Evolutionary conservation across 2,329 filamentous ascomycete genomes (phyloP).

Genomic region (Trichoderma sp.): DNA sequence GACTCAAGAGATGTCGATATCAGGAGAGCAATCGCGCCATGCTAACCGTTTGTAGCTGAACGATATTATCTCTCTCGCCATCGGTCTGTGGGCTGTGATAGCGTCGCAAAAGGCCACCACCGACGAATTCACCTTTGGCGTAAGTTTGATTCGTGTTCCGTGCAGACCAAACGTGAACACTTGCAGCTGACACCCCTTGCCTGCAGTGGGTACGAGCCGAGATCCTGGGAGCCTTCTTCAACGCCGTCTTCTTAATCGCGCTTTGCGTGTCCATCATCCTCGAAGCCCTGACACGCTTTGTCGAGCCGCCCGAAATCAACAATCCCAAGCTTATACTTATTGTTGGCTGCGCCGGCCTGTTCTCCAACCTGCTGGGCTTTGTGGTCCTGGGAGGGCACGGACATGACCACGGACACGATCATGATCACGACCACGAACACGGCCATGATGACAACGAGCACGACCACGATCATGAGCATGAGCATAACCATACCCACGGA

Average conservation of each 20-base stretch:
- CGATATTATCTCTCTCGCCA: slow-evolving; percentile 90
- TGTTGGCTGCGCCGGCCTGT: slow-evolving; percentile 82
- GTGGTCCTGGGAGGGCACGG: slow-evolving; percentile 92
- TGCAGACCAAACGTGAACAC: not conserved
- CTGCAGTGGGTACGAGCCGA: slow-evolving; percentile 90
- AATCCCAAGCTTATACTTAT: slow-evolving; percentile 86
- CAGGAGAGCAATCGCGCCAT: not conserved
- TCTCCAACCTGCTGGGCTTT: slow-evolving; percentile 86
- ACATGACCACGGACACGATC: slow-evolving; percentile 70
- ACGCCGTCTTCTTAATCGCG: slow-evolving; percentile 95
- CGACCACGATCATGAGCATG: slow-evolving; percentile 33
- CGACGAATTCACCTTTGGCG: slow-evolving; percentile 93
- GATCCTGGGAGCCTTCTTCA: slow-evolving; percentile 93
- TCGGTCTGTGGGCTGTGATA: slow-evolving; percentile 93
- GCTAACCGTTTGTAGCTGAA: slow-evolving; percentile 64
- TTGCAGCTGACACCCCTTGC: slow-evolving; percentile 29
- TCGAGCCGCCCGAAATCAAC: slow-evolving; percentile 84
- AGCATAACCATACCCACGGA: slow-evolving; percentile 40
- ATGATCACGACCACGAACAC: slow-evolving; percentile 51
- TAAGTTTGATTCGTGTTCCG: slow-evolving; percentile 47
- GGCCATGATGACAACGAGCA: slow-evolving; percentile 43
- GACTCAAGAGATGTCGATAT: not conserved
- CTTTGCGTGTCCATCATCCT: slow-evolving; percentile 95
- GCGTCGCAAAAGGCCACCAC: slow-evolving; percentile 83
- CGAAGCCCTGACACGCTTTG: slow-evolving; percentile 87